phyloP scores from a whole-genome alignment of 306 rosid species.

The Senna siamea region DNA sequence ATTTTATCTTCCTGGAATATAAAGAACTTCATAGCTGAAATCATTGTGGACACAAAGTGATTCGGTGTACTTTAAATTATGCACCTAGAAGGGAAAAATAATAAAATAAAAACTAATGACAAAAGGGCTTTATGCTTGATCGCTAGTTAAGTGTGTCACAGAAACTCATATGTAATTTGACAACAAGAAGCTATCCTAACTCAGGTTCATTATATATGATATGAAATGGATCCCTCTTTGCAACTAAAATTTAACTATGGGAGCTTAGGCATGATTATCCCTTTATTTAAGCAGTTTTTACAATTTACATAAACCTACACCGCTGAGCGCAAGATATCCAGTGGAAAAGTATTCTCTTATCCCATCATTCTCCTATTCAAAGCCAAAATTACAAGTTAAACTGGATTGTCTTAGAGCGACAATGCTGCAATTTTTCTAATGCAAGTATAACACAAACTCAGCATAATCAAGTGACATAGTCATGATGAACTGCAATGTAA shows the following conservation, averaged over 20 bases:
- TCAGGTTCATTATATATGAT: conserved; percentile 11
- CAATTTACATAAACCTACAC: conserved; percentile 8
- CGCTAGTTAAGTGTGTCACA: conserved; percentile 4
- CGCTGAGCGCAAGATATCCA: conserved; percentile 14
- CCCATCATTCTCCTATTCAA: conserved; percentile 24
- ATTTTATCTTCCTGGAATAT: too few relatives aligned
- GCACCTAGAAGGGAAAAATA: too few relatives aligned
- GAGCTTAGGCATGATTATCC: conserved; percentile 26
- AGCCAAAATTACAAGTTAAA: conserved; percentile 23
- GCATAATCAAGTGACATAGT: conserved; percentile 8
- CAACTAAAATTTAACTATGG: conserved; percentile 3
- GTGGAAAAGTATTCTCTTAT: conserved; percentile 23
- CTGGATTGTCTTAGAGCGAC: conserved; percentile 15
- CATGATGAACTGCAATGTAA: conserved; percentile 30
- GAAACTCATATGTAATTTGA: conserved; percentile 16
- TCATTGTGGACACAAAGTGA: too few relatives aligned
- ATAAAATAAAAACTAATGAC: not conserved
- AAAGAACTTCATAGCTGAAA: too few relatives aligned
- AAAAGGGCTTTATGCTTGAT: not conserved
- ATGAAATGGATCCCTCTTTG: conserved; percentile 18
- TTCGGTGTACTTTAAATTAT: too few relatives aligned
- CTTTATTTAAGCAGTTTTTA: conserved; percentile 4
- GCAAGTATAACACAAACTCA: conserved; percentile 3
- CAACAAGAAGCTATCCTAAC: conserved; percentile 25
- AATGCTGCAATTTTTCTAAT: conserved; percentile 8